Conservation (phyloP, 1,139 yeast genomes). For the Taphrina wiesneri region DNA sequence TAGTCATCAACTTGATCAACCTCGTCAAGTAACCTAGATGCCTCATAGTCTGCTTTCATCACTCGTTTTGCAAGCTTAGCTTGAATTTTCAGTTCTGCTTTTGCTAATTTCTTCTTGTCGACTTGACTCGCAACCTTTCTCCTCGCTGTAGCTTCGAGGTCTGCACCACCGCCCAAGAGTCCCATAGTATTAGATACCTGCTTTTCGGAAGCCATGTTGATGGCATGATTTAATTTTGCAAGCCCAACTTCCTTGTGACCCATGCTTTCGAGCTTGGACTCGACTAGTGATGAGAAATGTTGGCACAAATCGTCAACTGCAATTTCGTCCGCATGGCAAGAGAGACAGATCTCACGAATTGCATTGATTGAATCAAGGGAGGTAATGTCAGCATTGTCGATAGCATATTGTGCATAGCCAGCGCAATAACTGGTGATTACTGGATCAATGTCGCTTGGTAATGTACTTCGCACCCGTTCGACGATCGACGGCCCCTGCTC, state of each 20-base stretch:
- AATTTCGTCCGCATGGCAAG: slow-evolving; percentile 20
- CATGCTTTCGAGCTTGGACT: slow-evolving; percentile 1
- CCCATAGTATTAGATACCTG: slow-evolving; percentile 33
- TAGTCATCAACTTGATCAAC: slow-evolving; percentile 61
- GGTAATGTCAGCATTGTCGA: slow-evolving; percentile 23
- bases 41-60: slow-evolving; percentile 68
- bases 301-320: slow-evolving; percentile 15
- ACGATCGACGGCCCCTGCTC: slow-evolving; percentile 1
- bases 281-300: slow-evolving; percentile 9
- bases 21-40: slow-evolving; percentile 77
- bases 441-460: slow-evolving; percentile 21
- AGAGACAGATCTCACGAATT: slow-evolving; percentile 24
- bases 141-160: slow-evolving; percentile 81
- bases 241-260: slow-evolving; percentile 27
- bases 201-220: slow-evolving; percentile 31
- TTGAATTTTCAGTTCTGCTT: slow-evolving; percentile 95
- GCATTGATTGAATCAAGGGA: slow-evolving; percentile 20
- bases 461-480: slow-evolving; percentile 4
- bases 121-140: slow-evolving; percentile 90
- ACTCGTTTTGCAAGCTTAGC: slow-evolving; percentile 95
- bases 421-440: slow-evolving; percentile 26
- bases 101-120: slow-evolving; percentile 92
- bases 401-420: slow-evolving; percentile 24
- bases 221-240: slow-evolving; percentile 31
- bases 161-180: slow-evolving; percentile 70